Base-by-base conservation (phyloP, 495 filamentous ascomycete species). In the Neurospora tetrasperma region DNA sequence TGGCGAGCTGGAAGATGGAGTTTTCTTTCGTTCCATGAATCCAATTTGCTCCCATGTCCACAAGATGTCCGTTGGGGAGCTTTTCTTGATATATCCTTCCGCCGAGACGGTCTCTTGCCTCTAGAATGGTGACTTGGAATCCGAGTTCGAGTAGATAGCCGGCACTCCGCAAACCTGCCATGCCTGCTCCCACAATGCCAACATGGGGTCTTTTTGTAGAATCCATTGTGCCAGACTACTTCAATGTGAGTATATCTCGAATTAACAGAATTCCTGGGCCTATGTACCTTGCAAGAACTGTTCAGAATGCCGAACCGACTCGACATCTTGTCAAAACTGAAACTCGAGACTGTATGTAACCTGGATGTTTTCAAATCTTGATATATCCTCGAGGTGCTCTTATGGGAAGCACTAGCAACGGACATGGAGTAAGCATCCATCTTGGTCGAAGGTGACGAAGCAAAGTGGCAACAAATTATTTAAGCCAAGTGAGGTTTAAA, bases 21-120 rank as follows among this genome's bases (percentile, higher is more conserved):
- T 97, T 99, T 69, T 91, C 82, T 2, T 90, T 86, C 0, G 92
- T 91, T 43, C 96, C 96, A 80, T 98, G 95, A 38, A 97, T 96
- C 95, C 95, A 98, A 78, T 98, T 98, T 8, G 95, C 90, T 7
- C 95, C 95, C 27, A 93, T 91, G 76, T 86, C 84, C 14, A 87
- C 79, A n/a, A 85, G 73, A 20, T 86, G 83, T 9, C 83, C 85
- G 27, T 83, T 83, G 5, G 85, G 81, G 0, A 88, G 77, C n/a
- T 72, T 78, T 46, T 81, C 77, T 75, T 88, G 87, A 69, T 83
- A 82, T 81, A 97, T 88, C 72, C 95, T 87, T 9, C 96, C 96
- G 11, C 96, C 96, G 71, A 97, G 81, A 40, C 96, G 87, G 82
- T 94, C 84, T 71, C 95, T 86, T 10, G 89, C 96, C 79, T 99